Evolutionary conservation across 352 stramenopile species (phyloP).

Genomic region (Globisporangium spinosum): DNA sequence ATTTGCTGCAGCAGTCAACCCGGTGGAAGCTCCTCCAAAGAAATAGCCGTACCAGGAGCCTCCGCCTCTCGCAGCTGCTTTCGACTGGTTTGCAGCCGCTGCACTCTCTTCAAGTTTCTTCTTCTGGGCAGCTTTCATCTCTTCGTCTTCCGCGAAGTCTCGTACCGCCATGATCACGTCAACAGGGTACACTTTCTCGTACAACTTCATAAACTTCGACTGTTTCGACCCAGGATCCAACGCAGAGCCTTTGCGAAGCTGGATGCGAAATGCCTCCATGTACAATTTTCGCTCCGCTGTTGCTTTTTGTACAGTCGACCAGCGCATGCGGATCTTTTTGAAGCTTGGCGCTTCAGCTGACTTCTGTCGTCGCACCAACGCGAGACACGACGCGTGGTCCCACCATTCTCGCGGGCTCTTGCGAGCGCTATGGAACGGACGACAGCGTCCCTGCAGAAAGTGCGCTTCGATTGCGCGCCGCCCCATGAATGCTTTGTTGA

Average conservation of each 20-base stretch:
- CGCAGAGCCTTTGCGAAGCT: slow-evolving; percentile 37
- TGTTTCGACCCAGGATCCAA: slow-evolving; percentile 44
- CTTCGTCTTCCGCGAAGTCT: slow-evolving; percentile 55
- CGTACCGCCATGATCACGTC: slow-evolving; percentile 65
- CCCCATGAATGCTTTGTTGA: slow-evolving; percentile 60
- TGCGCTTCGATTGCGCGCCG: slow-evolving; percentile 60
- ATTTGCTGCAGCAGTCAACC: slow-evolving; percentile 10
- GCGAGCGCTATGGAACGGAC: slow-evolving; percentile 45
- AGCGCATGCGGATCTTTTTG: slow-evolving; percentile 31
- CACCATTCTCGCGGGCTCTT: slow-evolving; percentile 61
- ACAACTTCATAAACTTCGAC: slow-evolving; percentile 38
- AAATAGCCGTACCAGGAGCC: slow-evolving; percentile 83
- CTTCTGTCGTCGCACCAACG: slow-evolving; percentile 33
- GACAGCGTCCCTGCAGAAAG: slow-evolving; percentile 52
- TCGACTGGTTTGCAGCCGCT: slow-evolving; percentile 23
- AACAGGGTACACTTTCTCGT: slow-evolving; percentile 61
- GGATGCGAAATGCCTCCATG: slow-evolving; percentile 44
- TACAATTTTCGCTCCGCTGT: slow-evolving; percentile 58
- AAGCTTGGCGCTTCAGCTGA: not conserved
- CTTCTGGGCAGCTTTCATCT: slow-evolving; percentile 28
- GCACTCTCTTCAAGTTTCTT: slow-evolving; percentile 27
- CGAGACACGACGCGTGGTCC: slow-evolving; percentile 62
- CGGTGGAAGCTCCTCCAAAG: slow-evolving; percentile 37
- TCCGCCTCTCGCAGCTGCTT: slow-evolving; percentile 20
- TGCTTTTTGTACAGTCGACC: slow-evolving; percentile 53